Percentiles rank a stretch among this genome's conserved stretches.
Conservation (phyloP, 2,329 filamentous ascomycete species). For the Coniochaeta sp. region DNA sequence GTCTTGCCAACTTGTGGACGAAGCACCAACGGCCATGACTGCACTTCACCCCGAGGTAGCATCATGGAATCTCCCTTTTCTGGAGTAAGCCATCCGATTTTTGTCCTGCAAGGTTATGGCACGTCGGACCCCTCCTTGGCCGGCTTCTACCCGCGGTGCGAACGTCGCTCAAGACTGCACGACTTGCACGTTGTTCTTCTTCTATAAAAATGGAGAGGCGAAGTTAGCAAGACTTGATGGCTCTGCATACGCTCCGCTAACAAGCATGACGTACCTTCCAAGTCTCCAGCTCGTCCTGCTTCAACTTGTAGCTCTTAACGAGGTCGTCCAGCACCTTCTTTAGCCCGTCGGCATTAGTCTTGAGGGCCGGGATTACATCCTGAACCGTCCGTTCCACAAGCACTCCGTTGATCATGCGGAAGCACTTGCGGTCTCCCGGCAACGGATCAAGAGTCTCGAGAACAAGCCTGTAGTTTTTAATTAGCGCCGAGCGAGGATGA, state of each 20-base stretch:
- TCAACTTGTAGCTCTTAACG: constrained; percentile 91
- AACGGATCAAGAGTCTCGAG: constrained; percentile 85
- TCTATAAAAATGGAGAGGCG: constrained; percentile 43
- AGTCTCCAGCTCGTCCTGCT: constrained; percentile 91
- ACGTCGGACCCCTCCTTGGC: background rate
- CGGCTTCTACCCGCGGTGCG: background rate
- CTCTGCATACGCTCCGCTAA: background rate
- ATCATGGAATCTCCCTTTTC: background rate
- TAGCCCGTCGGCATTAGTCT: constrained; percentile 89
- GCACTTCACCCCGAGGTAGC: background rate
- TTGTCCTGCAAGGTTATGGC: background rate
- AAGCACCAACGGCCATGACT: background rate
- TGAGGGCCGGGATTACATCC: constrained; percentile 83
- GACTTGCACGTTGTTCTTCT: constrained; percentile 84
- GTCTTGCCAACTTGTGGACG: background rate
- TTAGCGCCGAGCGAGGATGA: constrained; percentile 16
- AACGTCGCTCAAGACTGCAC: constrained; percentile 57
- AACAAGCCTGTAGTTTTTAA: constrained; percentile 61
- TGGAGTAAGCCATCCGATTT: background rate
- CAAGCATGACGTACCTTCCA: constrained; percentile 74
- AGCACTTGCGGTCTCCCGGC: constrained; percentile 83
- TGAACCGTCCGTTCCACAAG: constrained; percentile 89
- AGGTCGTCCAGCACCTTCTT: constrained; percentile 92
- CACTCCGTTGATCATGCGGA: constrained; percentile 97
- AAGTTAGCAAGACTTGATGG: background rate